phyloP scores from a whole-genome alignment of 2,329 filamentous ascomycete species.

The Colletotrichum acutatum region DNA sequence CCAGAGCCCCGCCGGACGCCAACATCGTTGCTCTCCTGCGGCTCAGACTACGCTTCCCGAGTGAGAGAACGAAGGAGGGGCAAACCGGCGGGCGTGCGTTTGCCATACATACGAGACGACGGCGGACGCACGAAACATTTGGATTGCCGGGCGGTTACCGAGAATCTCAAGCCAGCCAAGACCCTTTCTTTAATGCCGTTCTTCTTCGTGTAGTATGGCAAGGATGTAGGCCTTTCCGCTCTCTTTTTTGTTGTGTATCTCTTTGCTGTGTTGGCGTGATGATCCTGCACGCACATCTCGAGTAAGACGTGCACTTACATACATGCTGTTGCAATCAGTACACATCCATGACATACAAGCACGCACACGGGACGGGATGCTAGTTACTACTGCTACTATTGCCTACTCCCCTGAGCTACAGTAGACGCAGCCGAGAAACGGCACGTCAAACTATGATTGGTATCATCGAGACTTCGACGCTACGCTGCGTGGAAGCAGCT shows the following conservation, averaged over 20 bases:
- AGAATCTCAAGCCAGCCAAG: background rate
- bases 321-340: background rate
- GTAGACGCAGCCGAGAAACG: slow-evolving; percentile 5
- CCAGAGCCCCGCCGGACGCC: slow-evolving; percentile 15
- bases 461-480: background rate
- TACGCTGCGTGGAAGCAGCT: background rate
- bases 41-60: background rate
- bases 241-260: background rate
- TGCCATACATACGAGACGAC: slow-evolving; percentile 17
- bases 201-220: background rate
- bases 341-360: background rate
- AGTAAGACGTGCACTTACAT: background rate
- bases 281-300: background rate
- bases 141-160: background rate
- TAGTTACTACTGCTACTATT: background rate
- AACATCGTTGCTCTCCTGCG: background rate
- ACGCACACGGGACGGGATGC: background rate
- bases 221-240: background rate
- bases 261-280: background rate
- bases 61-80: background rate
- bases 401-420: background rate
- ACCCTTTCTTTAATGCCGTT: background rate
- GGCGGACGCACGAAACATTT: slow-evolving; percentile 4
- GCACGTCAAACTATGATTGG: slow-evolving; percentile 17
- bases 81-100: background rate